Evolutionary conservation across 163 green algal species (phyloP), one percentile per base, ranked within the genome.

Genomic region (Coccomyxa subellipsoidea): DNA sequence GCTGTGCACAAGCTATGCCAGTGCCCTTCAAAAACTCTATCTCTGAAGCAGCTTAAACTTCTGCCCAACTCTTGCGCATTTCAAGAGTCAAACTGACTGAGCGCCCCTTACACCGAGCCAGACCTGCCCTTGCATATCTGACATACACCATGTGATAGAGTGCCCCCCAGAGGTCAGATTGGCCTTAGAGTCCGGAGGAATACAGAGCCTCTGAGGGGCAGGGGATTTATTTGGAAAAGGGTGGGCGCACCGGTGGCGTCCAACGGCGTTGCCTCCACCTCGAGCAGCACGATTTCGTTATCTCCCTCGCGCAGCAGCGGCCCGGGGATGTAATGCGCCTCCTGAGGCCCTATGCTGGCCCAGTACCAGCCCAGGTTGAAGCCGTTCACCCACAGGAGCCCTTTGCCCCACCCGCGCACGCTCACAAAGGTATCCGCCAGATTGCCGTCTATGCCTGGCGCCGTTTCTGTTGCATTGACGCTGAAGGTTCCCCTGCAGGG

Each of bases 301-400:
- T 54, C 2, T 7, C 86, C 86, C 25, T 80, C 75, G 0, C 39
- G 72, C 78, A 90, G 86, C 37, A 86, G 34, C 0, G 86, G 78
- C 1, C 86, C 86, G 0, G 86, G 86, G 7, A 90, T 78, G 40
- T 88, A 88, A 7, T 84, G 72, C 53, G 78, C 70, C 70, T 77
- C 70, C 70, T 77, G 70, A n/a, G 86, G 86, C 3, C 86, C 83
- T 1, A 78, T 69, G 37, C 29, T 53, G 7, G 54, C 32, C 83
- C 71, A 84, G 36, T 81, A 89, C 83, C 88, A 90, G 54, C 86
- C 88, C 27, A 91, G 82, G 73, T 88, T 88, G 78, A 90, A 89
- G 37, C 82, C 84, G 38, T 91, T 91, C 37, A 90, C 69, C 69
- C 75, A 91, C 23, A 78, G 77, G 1, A 91, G 54, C 59, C 88